Evolutionary conservation across 768 basidiomycete genomes (phyloP), one percentile per base, ranked within the genome.

Genomic region (Epithele typhae): DNA sequence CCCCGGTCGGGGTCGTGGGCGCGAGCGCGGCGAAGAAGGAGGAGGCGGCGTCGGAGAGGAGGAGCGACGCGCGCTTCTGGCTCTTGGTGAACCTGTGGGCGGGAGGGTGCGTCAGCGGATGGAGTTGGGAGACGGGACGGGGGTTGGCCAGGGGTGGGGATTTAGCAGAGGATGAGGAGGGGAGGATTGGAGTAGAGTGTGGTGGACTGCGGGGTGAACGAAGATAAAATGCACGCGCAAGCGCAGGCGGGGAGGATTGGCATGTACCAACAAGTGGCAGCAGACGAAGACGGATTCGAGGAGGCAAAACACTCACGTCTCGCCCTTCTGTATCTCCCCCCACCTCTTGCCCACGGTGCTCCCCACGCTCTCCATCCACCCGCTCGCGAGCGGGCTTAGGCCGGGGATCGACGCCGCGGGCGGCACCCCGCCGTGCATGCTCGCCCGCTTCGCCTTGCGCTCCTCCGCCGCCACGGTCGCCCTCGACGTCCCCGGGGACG

Each of bases 51-150:
- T 86, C 85, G 0, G 81, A 76, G 43, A 87, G 59, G 24, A 87
- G 70, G 1, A 76, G 53, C 0, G 84, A 84, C 0, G 84, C 84
- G 18, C 84, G 80, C 64, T 84, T 85, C 48, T 82, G 82, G 55
- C 68, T 72, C 54, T 81, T 84, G 15, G 78, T 68, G 57, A 87
- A 76, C n/a, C 85, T 87, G 50, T 23, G 21, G 7, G 19, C 14
- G 19, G 17, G 22, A 11, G 37, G 21, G 38, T 25, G 18, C 25
- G 47, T 52, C 52, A 50, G 45, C n/a, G n/a, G n/a, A n/a, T n/a
- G n/a, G n/a, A n/a, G n/a, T n/a, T n/a, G n/a, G n/a, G n/a, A n/a
- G n/a, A n/a, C n/a, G n/a, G n/a, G n/a, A n/a, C n/a, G n/a, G n/a
- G n/a, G n/a, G n/a, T n/a, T n/a, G n/a, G n/a, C n/a, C n/a, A n/a